These are phyloP conservation scores for Chlorella ohadii DNA, from an alignment of 139 green algal species.

Conservation along the genomic window DNA sequence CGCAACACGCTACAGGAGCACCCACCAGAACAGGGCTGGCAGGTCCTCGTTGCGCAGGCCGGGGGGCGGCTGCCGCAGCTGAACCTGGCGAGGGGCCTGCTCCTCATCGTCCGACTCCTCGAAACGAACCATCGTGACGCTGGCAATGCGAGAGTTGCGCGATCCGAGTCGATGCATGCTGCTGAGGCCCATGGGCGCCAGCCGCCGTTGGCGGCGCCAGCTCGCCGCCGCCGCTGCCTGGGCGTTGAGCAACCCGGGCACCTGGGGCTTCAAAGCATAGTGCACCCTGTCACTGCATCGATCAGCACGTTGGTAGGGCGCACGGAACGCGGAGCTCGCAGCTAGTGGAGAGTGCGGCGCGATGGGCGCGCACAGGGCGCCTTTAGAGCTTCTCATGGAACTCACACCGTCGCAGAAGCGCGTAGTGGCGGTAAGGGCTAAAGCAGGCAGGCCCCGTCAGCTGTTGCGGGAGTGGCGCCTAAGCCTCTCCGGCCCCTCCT, in stretches of 20 bases:
- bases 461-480: no score
- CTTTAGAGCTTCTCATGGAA: neutral
- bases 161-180: no score
- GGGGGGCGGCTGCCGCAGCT: neutral
- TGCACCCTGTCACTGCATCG: no score
- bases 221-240: no score
- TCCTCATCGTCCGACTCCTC: constrained; percentile 17
- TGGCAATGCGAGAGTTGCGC: no score
- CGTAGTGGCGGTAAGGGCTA: constrained; percentile 35
- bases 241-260: no score
- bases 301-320: neutral
- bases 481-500: no score
- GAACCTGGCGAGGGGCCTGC: no score
- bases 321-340: neutral
- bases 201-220: no score
- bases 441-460: neutral
- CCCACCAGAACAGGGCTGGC: constrained; percentile 25
- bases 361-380: neutral
- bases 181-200: no score
- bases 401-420: constrained; percentile 14
- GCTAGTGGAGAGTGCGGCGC: neutral
- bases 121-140: neutral
- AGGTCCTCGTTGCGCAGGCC: constrained; percentile 33
- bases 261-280: no score
- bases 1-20: neutral